Percentiles rank a stretch among this genome's conserved stretches.
Evolutionary conservation across 768 basidiomycete genomes (phyloP).

Genomic region (Hericium rajendrae): DNA sequence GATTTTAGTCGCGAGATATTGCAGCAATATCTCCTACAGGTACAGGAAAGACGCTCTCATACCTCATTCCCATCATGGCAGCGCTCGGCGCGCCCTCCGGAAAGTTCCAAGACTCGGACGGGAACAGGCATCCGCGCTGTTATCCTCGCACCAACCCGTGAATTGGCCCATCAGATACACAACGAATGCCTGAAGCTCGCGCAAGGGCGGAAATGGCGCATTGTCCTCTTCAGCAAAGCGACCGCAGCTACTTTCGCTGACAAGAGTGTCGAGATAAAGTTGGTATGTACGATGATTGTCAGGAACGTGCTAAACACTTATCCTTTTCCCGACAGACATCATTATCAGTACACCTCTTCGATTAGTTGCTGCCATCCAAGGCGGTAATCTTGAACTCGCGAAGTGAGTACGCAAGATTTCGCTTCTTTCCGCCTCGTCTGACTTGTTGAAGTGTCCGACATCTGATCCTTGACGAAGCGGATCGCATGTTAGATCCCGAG

Average conservation of each 20-base stretch:
- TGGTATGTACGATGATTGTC: constrained; percentile 34
- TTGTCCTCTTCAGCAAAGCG: constrained; percentile 80
- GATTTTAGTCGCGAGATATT: constrained; percentile 57
- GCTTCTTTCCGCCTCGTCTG: constrained; percentile 1
- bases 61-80: constrained; percentile 75
- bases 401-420: constrained; percentile 44
- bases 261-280: constrained; percentile 68
- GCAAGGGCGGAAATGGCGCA: constrained; percentile 74
- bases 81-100: constrained; percentile 45
- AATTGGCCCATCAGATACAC: constrained; percentile 92
- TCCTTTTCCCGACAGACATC: constrained; percentile 44
- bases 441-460: constrained; percentile 59
- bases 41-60: constrained; percentile 93
- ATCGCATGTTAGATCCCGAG: constrained; percentile 81
- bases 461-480: constrained; percentile 84
- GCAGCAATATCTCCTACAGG: constrained; percentile 96
- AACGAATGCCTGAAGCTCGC: constrained; percentile 83
- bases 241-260: constrained; percentile 76
- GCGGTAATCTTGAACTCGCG: constrained; percentile 51
- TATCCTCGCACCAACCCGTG: constrained; percentile 85
- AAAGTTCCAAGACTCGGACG: constrained; percentile 29
- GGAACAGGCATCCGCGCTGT: constrained; percentile 66
- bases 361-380: constrained; percentile 70
- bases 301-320: no score
- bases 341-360: constrained; percentile 90